These are phyloP conservation scores for Metschnikowia borealis DNA, from an alignment of 805 yeast genomes.

Conservation along the genomic window DNA sequence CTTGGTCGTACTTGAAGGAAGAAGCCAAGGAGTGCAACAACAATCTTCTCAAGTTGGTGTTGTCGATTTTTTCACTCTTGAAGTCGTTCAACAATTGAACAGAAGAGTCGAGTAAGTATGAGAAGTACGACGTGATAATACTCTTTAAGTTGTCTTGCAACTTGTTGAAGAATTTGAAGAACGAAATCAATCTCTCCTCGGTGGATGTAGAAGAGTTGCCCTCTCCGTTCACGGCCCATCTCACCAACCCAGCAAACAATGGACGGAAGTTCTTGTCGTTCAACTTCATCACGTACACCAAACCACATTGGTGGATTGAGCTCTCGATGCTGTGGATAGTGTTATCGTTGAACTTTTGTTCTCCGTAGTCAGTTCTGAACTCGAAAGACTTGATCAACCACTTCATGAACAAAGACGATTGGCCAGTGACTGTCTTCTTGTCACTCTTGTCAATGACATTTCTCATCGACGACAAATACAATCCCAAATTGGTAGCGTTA, in stretches of 20 bases:
- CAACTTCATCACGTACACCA: constrained; percentile 78
- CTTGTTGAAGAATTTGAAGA: constrained; percentile 81
- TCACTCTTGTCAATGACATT: constrained; percentile 61
- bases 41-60: constrained; percentile 63
- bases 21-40: constrained; percentile 68
- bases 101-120: constrained; percentile 78
- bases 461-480: constrained; percentile 67
- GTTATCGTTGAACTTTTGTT: constrained; percentile 54
- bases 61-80: constrained; percentile 35
- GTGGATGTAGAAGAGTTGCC: constrained; percentile 43
- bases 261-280: constrained; percentile 95
- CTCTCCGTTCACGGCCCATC: constrained; percentile 91
- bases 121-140: constrained; percentile 82
- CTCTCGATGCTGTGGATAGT: constrained; percentile 80
- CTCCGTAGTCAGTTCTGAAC: constrained; percentile 51
- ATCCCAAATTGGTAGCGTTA: constrained; percentile 47
- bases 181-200: constrained; percentile 55
- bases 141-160: constrained; percentile 81
- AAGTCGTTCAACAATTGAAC: constrained; percentile 51
- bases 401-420: constrained; percentile 62
- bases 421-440: constrained; percentile 70
- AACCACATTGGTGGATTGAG: constrained; percentile 66
- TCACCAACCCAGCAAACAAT: constrained; percentile 73
- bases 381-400: constrained; percentile 71
- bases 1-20: constrained; percentile 85